phyloP scores from a whole-genome alignment of 2,329 filamentous ascomycete species.

The Orbilia oligospora region DNA sequence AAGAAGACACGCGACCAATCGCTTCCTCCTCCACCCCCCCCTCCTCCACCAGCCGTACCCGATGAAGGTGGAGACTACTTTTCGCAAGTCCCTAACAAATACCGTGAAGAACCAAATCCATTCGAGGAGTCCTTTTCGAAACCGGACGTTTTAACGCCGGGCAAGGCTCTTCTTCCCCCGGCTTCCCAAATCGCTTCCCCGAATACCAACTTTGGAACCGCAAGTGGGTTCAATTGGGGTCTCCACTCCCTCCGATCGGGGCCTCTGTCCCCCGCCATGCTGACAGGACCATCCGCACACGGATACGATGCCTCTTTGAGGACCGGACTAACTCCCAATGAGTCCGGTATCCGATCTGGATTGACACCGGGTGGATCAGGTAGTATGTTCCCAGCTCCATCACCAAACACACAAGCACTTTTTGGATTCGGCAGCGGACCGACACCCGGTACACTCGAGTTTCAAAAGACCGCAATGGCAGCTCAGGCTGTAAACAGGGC shows the following conservation, averaged over 20 bases:
- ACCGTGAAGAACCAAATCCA: conserved; percentile 90
- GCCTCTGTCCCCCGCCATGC: conserved; percentile 96
- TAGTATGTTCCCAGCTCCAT: conserved; percentile 95
- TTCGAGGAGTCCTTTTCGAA: conserved; percentile 94
- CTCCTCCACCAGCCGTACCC: conserved; percentile 68
- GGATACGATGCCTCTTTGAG: conserved; percentile 78
- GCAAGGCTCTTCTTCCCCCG: conserved; percentile 81
- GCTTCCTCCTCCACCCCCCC: conserved; percentile 71
- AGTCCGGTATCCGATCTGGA: conserved; percentile 91
- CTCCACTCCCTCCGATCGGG: conserved; percentile 89
- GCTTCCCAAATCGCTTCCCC: conserved; percentile 93
- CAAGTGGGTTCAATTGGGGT: conserved; percentile 83
- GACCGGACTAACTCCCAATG: conserved; percentile 92
- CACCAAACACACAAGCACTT: conserved; percentile 85
- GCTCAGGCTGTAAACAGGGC: conserved; percentile 72
- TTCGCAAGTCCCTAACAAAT: conserved; percentile 68
- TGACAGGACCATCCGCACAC: conserved; percentile 81
- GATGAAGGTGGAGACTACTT: conserved; percentile 70
- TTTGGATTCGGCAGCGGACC: conserved; percentile 83
- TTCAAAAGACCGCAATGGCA: conserved; percentile 91
- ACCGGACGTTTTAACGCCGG: conserved; percentile 74
- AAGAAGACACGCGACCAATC: conserved; percentile 65
- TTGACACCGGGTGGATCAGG: conserved; percentile 94
- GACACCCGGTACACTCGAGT: conserved; percentile 91
- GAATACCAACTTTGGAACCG: conserved; percentile 81